Evolutionary conservation across 106 monocot genomes (phyloP).

Genomic region (Chionographis japonica): DNA sequence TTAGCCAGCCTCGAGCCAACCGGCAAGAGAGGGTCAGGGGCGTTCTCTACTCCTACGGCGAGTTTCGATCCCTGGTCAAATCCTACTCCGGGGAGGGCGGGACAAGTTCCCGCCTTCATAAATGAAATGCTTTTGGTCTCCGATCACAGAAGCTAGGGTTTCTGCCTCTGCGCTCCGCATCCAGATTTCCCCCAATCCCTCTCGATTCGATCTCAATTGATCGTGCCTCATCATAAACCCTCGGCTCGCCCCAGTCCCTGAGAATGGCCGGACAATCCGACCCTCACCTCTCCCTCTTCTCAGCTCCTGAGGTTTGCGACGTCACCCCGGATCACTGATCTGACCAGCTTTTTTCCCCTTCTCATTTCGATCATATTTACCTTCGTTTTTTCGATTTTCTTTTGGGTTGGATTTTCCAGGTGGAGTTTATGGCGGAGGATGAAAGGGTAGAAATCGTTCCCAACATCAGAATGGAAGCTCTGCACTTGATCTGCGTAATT

Average conservation of each 20-base stretch:
- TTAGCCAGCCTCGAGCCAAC: too few relatives aligned
- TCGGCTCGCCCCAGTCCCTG: too few relatives aligned
- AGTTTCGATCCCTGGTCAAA: too few relatives aligned
- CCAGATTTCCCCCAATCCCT: neutral
- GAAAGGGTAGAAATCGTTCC: slow-evolving; percentile 84
- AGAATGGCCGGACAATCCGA: slow-evolving; percentile 97
- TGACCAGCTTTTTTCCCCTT: neutral
- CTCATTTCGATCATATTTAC: neutral
- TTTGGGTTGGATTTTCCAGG: slow-evolving; percentile 23
- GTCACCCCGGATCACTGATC: neutral
- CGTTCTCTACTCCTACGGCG: too few relatives aligned
- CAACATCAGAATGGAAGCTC: slow-evolving; percentile 77
- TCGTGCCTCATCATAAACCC: too few relatives aligned
- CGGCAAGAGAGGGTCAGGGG: too few relatives aligned
- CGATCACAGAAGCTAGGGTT: too few relatives aligned
- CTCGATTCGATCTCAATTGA: too few relatives aligned
- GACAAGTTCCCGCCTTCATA: too few relatives aligned
- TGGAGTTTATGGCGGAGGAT: slow-evolving; percentile 90
- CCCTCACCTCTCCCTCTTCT: slow-evolving; percentile 58
- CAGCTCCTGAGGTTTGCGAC: slow-evolving; percentile 58
- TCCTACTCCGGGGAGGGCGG: too few relatives aligned
- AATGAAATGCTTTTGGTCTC: too few relatives aligned
- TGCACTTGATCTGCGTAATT: slow-evolving; percentile 82
- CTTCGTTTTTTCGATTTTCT: neutral
- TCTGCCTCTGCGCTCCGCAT: too few relatives aligned